A percentile compares a stretch with the other conserved stretches of the same genome.
phyloP scores from a whole-genome alignment of 352 stramenopile genomes.

The Globisporangium yorkense region DNA sequence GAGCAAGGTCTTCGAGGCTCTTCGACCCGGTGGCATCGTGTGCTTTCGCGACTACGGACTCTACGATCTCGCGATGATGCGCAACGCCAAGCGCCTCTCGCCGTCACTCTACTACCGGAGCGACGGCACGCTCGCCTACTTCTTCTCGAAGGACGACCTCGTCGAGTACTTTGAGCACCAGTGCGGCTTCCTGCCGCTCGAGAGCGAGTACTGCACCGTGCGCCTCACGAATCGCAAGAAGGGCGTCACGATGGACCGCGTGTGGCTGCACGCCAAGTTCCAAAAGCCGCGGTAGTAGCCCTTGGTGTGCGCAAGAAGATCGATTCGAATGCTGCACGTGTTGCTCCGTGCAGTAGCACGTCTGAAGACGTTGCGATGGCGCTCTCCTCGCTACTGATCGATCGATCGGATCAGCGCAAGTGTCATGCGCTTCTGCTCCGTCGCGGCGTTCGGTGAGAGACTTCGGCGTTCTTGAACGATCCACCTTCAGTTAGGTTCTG shows the following conservation, averaged over 20 bases:
- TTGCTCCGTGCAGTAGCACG: too few relatives aligned
- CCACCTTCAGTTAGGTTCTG: too few relatives aligned
- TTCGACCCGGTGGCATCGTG: slow-evolving; percentile 61
- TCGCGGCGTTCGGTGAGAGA: too few relatives aligned
- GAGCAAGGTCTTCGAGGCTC: slow-evolving; percentile 42
- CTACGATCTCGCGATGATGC: slow-evolving; percentile 84
- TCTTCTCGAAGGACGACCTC: slow-evolving; percentile 66
- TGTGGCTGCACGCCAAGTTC: slow-evolving; percentile 78
- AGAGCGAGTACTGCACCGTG: slow-evolving; percentile 78
- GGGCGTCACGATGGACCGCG: slow-evolving; percentile 62
- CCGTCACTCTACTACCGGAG: slow-evolving; percentile 65
- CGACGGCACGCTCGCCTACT: slow-evolving; percentile 72
- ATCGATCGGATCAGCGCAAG: too few relatives aligned
- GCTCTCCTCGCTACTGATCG: too few relatives aligned
- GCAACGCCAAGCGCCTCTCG: slow-evolving; percentile 60
- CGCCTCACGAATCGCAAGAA: slow-evolving; percentile 71
- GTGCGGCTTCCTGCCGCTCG: slow-evolving; percentile 36
- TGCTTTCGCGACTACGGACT: slow-evolving; percentile 87
- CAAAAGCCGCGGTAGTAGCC: slow-evolving; percentile 25
- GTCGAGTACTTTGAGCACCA: slow-evolving; percentile 33
- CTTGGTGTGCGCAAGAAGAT: background rate
- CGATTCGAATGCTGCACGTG: too few relatives aligned
- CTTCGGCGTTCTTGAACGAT: too few relatives aligned
- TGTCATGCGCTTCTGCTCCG: too few relatives aligned
- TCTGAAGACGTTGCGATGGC: too few relatives aligned